Base-by-base conservation (phyloP, 73 alveolate species). In the Paramecium pentaurelia region DNA sequence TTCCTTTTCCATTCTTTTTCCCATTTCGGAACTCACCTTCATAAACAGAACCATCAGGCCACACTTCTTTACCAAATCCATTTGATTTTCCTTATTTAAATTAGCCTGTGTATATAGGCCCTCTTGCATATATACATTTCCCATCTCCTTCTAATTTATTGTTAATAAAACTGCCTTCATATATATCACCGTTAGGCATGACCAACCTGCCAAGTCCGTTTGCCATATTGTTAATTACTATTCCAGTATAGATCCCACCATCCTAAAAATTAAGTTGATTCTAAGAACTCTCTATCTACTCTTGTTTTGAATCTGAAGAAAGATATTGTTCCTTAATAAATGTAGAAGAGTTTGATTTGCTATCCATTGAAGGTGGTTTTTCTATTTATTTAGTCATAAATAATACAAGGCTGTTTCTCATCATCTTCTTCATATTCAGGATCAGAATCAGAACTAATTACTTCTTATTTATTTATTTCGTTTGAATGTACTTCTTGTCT, bases 131-230 rank as follows among this genome's bases (percentile, higher is more conserved):
- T 18, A 83, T 37, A 14, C 45, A 86, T 30, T 45, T 45, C 6
- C 95, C 95, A n/a, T 86, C 86, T 37, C 97, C 97, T 92, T 93
- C 73, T 42, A 97, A 96, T 64, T 96, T 88, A 95, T 97, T 97
- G 58, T 95, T 95, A 71, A 77, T 73, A 95, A 95, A 95, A 70
- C 95, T 97, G 47, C 98, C 98, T 20, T 93, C 97, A 86, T 77
- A 92, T 16, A 95, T 92, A 59, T 95, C 98, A 16, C 96, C 97
- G 51, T 95, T 96, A 6, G 93, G 94, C 88, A 94, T 96, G 93
- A 94, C 95, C 70, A 95, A 88, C 51, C 85, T 95, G 10, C 98
- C 98, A 25, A n/a, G 10, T 10, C 88, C 88, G 3, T 42, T 30
- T 2, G 70, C 88, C 60, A 30, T 75, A n/a, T 38, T 42, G 40